These are phyloP conservation scores for Annona cherimola DNA, from an alignment of 164 flowering plant genomes.

Conservation along the genomic window DNA sequence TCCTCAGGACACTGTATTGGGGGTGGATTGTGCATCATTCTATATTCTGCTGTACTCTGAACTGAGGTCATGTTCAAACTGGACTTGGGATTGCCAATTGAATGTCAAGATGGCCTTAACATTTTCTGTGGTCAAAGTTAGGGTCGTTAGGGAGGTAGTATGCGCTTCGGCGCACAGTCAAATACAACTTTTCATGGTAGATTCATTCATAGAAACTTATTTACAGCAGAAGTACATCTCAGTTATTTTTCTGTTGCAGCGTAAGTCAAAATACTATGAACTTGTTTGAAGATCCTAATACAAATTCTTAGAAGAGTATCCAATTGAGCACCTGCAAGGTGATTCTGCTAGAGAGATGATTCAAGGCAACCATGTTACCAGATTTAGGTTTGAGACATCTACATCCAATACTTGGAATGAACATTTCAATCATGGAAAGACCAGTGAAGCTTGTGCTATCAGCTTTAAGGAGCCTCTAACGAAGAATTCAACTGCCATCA, in stretches of 20 bases:
- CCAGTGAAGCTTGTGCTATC: not conserved
- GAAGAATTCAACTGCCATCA: no score
- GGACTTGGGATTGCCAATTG: no score
- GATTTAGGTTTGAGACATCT: not conserved
- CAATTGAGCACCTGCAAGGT: not conserved
- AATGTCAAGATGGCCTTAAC: no score
- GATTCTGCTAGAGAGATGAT: not conserved
- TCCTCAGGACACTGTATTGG: no score
- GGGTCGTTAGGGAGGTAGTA: no score
- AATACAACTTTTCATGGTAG: no score
- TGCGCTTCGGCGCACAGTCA: no score
- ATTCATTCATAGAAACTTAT: no score
- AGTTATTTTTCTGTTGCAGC: slow-evolving; percentile 21
- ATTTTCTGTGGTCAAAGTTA: no score
- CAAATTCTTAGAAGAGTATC: not conserved
- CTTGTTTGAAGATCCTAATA: slow-evolving; percentile 16
- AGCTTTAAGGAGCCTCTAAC: not conserved
- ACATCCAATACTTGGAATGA: not conserved
- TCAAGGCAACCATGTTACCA: not conserved
- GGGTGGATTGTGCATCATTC: no score
- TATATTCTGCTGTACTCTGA: no score
- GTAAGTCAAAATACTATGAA: slow-evolving; percentile 20
- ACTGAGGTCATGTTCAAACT: no score
- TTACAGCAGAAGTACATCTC: not conserved
- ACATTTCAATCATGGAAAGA: not conserved